Conservation (phyloP, 2,329 filamentous ascomycete genomes). For the Ceratocystiopsis brevicomis region DNA sequence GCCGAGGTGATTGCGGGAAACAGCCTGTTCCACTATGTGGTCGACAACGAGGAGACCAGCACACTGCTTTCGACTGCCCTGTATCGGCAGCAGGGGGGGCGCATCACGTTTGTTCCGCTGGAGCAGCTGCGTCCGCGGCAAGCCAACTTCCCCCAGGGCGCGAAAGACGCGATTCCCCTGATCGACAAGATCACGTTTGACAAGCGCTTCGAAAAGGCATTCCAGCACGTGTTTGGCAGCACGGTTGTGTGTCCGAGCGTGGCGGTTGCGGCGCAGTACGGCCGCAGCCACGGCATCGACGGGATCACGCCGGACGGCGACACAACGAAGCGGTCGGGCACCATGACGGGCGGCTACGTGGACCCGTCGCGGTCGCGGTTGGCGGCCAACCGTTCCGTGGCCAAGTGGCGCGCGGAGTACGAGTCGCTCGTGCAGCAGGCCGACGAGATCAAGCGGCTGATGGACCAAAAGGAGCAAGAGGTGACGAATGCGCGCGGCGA, state of each 20-base stretch:
- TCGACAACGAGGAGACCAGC: constrained; percentile 78
- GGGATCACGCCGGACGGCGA: constrained; percentile 92
- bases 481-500: constrained; percentile 76
- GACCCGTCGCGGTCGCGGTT: constrained; percentile 72
- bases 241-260: constrained; percentile 87
- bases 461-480: constrained; percentile 69
- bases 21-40: constrained; percentile 88
- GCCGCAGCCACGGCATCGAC: constrained; percentile 75
- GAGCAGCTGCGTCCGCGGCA: constrained; percentile 57
- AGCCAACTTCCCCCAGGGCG: constrained; percentile 55
- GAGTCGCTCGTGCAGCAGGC: constrained; percentile 48
- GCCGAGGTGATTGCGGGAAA: constrained; percentile 85
- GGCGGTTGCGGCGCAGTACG: constrained; percentile 73
- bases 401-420: constrained; percentile 55
- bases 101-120: constrained; percentile 88
- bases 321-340: constrained; percentile 84
- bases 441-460: constrained; percentile 44
- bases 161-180: constrained; percentile 72
- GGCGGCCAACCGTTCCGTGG: constrained; percentile 61
- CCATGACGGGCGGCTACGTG: constrained; percentile 85
- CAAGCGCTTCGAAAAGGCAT: constrained; percentile 57
- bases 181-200: constrained; percentile 73
- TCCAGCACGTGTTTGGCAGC: constrained; percentile 88
- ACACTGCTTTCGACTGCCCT: constrained; percentile 63
- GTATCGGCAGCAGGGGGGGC: constrained; percentile 60